Evolutionary conservation across 345 rosid species (phyloP), one percentile per base, ranked within the genome.

Genomic region (Cardamine occulta): DNA sequence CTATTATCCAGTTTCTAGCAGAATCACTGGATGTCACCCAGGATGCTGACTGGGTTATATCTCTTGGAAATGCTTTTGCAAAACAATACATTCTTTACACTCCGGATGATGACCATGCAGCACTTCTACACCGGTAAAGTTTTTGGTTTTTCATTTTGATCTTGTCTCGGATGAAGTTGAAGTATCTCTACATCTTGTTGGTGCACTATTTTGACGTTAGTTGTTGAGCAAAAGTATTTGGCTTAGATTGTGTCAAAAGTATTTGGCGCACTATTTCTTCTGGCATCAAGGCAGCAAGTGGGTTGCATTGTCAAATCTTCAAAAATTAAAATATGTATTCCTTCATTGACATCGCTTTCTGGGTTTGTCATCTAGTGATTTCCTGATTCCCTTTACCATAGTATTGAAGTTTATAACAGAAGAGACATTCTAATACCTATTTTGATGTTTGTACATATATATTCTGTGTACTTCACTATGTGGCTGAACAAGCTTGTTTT

Each of bases 21-120:
- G 98, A 94, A 87, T 88, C 98, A 42, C 84, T 94, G 81, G 98
- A 94, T 78, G 98, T 94, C 80, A 88, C 88, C 74, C 91, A 94
- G 80, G 97, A 88, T 79, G 77, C 65, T 60, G 88, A 86, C 73
- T 94, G 97, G 98, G 74, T 87, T 73, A 83, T 87, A 70, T 89
- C 96, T 73, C 91, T 94, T 58, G 98, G 96, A 82, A 88, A 90
- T 88, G 87, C 88, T 72, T 91, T 94, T 68, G 73, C 93, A 53
- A 81, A 83, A 72, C 98, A 94, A 76, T 94, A 94, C 77, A 86
- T 51, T 70, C 93, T 88, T 62, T 94, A 91, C 66, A 63, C 74
- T 26, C 85, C 90, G 37, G 88, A 88, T 42, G 93, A 94, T 79
- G 98, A 91, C 80, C 98, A 91, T 83, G 76, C 93, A 64, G 97